Conservation (phyloP, 306 rosid species). For the Betula pendula region DNA sequence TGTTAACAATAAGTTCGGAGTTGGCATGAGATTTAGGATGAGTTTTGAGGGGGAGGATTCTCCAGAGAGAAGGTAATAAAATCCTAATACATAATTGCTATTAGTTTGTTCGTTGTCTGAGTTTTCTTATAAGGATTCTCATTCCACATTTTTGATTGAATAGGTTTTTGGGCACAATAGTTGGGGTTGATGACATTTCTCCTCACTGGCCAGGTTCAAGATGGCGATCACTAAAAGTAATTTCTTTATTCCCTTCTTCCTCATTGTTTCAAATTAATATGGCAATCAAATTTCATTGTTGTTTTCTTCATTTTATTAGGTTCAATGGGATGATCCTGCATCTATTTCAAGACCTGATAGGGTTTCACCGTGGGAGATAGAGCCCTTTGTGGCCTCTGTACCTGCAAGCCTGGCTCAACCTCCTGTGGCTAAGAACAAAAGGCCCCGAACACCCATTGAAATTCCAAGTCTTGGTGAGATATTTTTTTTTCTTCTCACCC, state of each 20-base stretch:
- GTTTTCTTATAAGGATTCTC: conserved; percentile 24
- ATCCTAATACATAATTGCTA: not conserved
- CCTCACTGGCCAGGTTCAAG: conserved; percentile 69
- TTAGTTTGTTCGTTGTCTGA: conserved; percentile 6
- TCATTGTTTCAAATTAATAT: not conserved
- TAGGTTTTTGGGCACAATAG: conserved; percentile 89
- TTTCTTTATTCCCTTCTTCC: conserved; percentile 13
- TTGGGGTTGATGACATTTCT: conserved; percentile 79
- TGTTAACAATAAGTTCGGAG: conserved; percentile 45
- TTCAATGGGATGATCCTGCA: conserved; percentile 95
- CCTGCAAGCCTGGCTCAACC: conserved; percentile 52
- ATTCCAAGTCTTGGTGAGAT: conserved; percentile 52
- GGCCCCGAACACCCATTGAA: conserved; percentile 76
- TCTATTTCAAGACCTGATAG: conserved; percentile 78
- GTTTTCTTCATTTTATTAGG: conserved; percentile 46
- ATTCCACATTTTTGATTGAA: conserved; percentile 21
- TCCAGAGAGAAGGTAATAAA: conserved; percentile 78
- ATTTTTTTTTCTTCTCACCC: conserved; percentile 4
- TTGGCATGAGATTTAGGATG: conserved; percentile 89
- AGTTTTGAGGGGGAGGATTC: conserved; percentile 90
- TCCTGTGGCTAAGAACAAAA: conserved; percentile 54
- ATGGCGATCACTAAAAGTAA: conserved; percentile 91
- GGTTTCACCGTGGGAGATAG: conserved; percentile 96
- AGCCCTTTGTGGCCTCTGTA: conserved; percentile 62
- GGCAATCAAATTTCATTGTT: conserved; percentile 5